These are phyloP conservation scores for Xylaria sp. DNA, from an alignment of 2,329 filamentous ascomycete genomes.

Conservation along the genomic window DNA sequence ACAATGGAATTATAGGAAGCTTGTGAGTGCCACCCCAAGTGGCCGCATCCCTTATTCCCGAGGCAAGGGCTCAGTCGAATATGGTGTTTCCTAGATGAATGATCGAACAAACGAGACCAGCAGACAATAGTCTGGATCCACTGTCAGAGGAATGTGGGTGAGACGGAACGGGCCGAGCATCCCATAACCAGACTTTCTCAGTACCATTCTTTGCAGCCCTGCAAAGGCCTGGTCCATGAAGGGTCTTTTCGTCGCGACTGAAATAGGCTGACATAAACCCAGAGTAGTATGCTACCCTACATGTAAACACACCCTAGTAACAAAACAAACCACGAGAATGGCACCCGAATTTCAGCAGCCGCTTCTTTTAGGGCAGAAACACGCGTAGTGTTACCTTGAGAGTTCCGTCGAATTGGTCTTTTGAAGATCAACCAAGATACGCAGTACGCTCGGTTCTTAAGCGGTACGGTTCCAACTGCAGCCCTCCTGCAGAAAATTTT, in stretches of 20 bases:
- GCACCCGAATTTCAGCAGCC: conserved; percentile 4
- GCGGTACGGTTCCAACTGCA: conserved; percentile 23
- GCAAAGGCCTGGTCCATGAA: conserved; percentile 38
- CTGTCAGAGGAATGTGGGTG: conserved; percentile 15
- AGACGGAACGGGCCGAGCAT: conserved; percentile 26
- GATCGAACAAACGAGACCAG: conserved; percentile 11
- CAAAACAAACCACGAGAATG: conserved; percentile 16
- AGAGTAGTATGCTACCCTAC: conserved; percentile 24
- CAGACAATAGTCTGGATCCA: conserved; percentile 3
- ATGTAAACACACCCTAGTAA: conserved; percentile 34
- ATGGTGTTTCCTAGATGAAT: conserved; percentile 21
- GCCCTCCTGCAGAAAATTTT: conserved; percentile 20
- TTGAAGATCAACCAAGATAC: conserved; percentile 24
- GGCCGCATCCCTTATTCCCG: conserved; percentile 1
- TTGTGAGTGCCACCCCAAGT: conserved; percentile 11
- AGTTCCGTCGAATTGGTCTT: conserved; percentile 17
- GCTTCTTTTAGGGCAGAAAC: conserved; percentile 29
- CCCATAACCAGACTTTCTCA: conserved; percentile 19
- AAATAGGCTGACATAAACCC: conserved; percentile 23
- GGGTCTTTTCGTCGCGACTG: conserved; percentile 39
- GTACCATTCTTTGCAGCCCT: conserved; percentile 25
- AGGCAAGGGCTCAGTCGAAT: conserved; percentile 19
- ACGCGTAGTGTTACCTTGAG: conserved; percentile 24
- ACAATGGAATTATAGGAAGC: background rate
- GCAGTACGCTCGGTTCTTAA: conserved; percentile 16